Evolutionary conservation across 2,329 filamentous ascomycete species (phyloP), one percentile per base, ranked within the genome.

Genomic region (Metarhizium brunneum): DNA sequence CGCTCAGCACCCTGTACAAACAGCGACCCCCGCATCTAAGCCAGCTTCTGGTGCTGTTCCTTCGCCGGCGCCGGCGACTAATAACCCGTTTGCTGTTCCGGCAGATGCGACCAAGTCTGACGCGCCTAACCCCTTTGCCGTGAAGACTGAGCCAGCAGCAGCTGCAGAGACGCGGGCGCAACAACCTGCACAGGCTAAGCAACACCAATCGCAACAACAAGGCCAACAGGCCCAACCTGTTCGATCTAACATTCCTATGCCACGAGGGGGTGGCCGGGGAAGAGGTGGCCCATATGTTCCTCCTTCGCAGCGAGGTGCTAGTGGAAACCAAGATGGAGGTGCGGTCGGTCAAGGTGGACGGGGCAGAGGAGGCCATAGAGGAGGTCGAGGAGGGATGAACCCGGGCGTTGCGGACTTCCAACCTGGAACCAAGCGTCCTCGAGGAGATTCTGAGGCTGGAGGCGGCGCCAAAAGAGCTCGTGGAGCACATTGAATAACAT

Each of bases 351-450:
- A 60, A 60, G 69, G 18, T 62, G 73, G 25, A 67, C 54, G 72
- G 51, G 68, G 70, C 50, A 72, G 78, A 48, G 76, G 78, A 30
- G 75, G 71, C 49, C 64, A 61, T 16, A 62, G 72, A 45, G 72
- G 72, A 29, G 70, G 73, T 36, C 72, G 77, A 25, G 68, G 68
- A 11, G 70, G 57, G 11, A 62, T 84, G 61, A 84, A 80, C 60
- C 74, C 77, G 1, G 69, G 69, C 13, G 81, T 77, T 10, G 71
- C 75, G 51, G 83, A 84, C 56, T 79, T 82, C 61, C 80, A 82
- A 47, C 76, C 78, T 8, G 80, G 81, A 4, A 79, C 75, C 60
- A 84, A 84, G 68, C 73, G 81, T 32, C 75, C 79, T 14, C 72
- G 81, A 54, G 80, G 82, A 51, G 81, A 84, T 54, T 71, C 69